phyloP scores from a whole-genome alignment of 2,329 filamentous ascomycete species.

The Lecanicillium sp. region DNA sequence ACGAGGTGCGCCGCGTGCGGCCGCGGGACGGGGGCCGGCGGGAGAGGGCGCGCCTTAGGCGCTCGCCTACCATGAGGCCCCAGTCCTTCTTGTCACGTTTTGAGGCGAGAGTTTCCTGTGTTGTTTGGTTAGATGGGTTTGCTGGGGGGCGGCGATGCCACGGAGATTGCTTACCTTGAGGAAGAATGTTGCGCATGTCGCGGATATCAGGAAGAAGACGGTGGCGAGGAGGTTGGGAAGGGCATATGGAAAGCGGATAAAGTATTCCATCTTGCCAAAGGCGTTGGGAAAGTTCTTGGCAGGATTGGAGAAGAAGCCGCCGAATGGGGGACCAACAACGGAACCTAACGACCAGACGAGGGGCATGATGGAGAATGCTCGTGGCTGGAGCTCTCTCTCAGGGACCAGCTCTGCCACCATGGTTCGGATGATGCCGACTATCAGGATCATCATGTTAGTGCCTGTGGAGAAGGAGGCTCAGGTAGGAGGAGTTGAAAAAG shows the following conservation, averaged over 20 bases:
- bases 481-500: too few species aligned
- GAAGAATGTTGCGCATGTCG: slow-evolving; percentile 68
- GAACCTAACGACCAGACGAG: slow-evolving; percentile 80
- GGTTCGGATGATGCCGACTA: slow-evolving; percentile 82
- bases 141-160: not conserved
- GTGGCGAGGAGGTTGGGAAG: slow-evolving; percentile 77
- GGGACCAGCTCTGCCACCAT: slow-evolving; percentile 92
- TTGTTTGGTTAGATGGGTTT: not conserved
- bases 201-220: slow-evolving; percentile 69
- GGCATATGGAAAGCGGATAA: slow-evolving; percentile 72
- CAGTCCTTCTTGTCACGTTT: slow-evolving; percentile 64
- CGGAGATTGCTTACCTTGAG: slow-evolving; percentile 46
- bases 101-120: slow-evolving; percentile 70
- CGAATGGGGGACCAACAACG: slow-evolving; percentile 82
- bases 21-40: slow-evolving; percentile 22
- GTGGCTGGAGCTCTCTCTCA: slow-evolving; percentile 75
- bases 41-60: slow-evolving; percentile 41
- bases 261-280: slow-evolving; percentile 60
- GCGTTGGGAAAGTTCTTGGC: slow-evolving; percentile 63
- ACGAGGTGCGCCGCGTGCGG: slow-evolving; percentile 15
- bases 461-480: too few species aligned
- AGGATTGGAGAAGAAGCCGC: slow-evolving; percentile 78
- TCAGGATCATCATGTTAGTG: slow-evolving; percentile 1
- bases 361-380: slow-evolving; percentile 90
- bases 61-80: slow-evolving; percentile 65